A percentile compares a stretch with the other conserved stretches of the same genome.
phyloP scores from a whole-genome alignment of 306 rosid genomes.

The Trifolium fragiferum region DNA sequence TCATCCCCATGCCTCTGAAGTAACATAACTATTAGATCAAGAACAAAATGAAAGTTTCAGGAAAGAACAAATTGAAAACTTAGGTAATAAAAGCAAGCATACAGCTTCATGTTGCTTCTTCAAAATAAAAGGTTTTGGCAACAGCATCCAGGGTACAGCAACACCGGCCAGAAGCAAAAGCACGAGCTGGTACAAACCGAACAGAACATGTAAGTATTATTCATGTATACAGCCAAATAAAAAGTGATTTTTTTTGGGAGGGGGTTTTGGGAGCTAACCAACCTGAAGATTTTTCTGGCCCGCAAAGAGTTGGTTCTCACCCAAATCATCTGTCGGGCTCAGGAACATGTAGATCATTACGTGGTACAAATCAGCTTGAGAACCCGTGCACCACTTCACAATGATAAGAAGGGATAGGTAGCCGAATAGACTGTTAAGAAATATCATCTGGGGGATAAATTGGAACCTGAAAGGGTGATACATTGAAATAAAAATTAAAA shows the following conservation, averaged over 20 bases:
- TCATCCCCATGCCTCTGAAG: slow-evolving; percentile 81
- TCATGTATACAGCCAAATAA: slow-evolving; percentile 4
- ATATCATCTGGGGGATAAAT: slow-evolving; percentile 86
- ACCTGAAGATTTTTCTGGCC: slow-evolving; percentile 94
- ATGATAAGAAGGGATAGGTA: slow-evolving; percentile 82
- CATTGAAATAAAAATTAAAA: slow-evolving; percentile 35
- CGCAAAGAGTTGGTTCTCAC: slow-evolving; percentile 90
- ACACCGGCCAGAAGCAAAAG: slow-evolving; percentile 80
- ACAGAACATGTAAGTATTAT: slow-evolving; percentile 25
- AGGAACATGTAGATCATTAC: slow-evolving; percentile 97
- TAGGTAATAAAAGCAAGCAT: slow-evolving; percentile 41
- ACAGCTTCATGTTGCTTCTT: slow-evolving; percentile 89
- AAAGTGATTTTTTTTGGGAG: not conserved
- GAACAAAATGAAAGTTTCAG: slow-evolving; percentile 20
- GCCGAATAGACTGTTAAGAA: slow-evolving; percentile 91
- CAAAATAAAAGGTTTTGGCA: slow-evolving; percentile 95
- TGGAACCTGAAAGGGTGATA: slow-evolving; percentile 78
- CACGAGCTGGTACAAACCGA: slow-evolving; percentile 60
- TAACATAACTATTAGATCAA: slow-evolving; percentile 47
- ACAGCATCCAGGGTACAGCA: slow-evolving; percentile 98
- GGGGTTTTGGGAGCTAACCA: slow-evolving; percentile 16
- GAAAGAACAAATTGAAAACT: not conserved
- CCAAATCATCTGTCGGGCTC: slow-evolving; percentile 88
- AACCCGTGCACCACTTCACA: slow-evolving; percentile 95
- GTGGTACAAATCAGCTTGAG: slow-evolving; percentile 92